phyloP scores from a whole-genome alignment of 352 stramenopile genomes.

The Globisporangium polare region DNA sequence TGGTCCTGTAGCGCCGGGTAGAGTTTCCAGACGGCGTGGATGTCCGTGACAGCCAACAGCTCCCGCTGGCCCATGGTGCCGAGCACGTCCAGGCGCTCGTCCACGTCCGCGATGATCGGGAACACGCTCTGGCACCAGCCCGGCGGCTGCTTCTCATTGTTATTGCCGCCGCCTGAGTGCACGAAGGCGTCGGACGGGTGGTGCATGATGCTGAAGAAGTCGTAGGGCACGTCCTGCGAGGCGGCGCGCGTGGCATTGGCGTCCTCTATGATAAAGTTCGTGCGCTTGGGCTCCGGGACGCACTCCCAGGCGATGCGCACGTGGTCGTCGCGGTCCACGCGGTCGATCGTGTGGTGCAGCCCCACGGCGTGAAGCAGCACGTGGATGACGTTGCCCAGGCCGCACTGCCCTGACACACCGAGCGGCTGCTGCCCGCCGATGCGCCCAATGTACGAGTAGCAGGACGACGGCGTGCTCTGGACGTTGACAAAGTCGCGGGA shows the following conservation, averaged over 20 bases:
- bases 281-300: slow-evolving; percentile 55
- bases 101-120: slow-evolving; percentile 45
- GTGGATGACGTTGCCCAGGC: slow-evolving; percentile 74
- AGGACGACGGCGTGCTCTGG: slow-evolving; percentile 48
- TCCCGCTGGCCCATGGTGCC: slow-evolving; percentile 72
- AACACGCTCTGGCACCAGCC: slow-evolving; percentile 69
- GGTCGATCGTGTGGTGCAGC: slow-evolving; percentile 68
- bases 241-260: slow-evolving; percentile 10
- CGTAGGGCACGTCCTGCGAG: slow-evolving; percentile 44
- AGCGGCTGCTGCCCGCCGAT: slow-evolving; percentile 62
- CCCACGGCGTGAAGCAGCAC: slow-evolving; percentile 72
- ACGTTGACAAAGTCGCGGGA: slow-evolving; percentile 62
- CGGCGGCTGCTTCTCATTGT: slow-evolving; percentile 12
- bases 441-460: slow-evolving; percentile 75
- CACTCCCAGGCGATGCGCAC: slow-evolving; percentile 81
- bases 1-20: slow-evolving; percentile 61
- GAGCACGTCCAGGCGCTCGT: slow-evolving; percentile 52
- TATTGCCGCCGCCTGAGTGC: slow-evolving; percentile 20
- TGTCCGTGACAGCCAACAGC: slow-evolving; percentile 59
- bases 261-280: slow-evolving; percentile 67
- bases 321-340: slow-evolving; percentile 68
- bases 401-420: slow-evolving; percentile 65
- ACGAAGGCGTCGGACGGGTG: slow-evolving; percentile 69
- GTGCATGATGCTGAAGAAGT: slow-evolving; percentile 88
- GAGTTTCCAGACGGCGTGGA: slow-evolving; percentile 69